Conservation (phyloP, 2,329 filamentous ascomycete genomes). For the Fusarium sp. region DNA sequence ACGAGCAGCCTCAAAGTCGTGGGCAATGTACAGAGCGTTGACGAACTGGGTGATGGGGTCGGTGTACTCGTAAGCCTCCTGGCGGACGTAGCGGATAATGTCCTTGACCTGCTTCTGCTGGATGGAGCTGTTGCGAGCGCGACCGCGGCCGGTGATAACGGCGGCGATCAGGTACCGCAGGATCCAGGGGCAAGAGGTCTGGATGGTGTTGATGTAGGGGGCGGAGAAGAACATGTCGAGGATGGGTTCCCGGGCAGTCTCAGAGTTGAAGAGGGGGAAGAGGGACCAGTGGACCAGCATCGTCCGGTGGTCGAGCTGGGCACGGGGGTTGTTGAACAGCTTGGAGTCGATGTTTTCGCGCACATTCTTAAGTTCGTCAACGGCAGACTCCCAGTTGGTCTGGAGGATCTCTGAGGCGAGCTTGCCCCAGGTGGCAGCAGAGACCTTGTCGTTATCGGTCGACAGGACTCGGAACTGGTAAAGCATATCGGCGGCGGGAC, state of each 20-base stretch:
- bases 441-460: constrained; percentile 98
- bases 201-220: constrained; percentile 99
- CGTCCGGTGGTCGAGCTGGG: constrained; percentile 94
- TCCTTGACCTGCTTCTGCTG: constrained; percentile 99
- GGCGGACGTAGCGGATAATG: constrained; percentile 91
- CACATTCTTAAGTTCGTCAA: constrained; percentile 91
- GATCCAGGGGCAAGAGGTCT: constrained; percentile 97
- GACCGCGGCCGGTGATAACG: constrained; percentile 91
- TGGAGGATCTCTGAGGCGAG: constrained; percentile 95
- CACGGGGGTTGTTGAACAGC: constrained; percentile 95
- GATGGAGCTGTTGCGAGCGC: constrained; percentile 81
- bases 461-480: constrained; percentile 99
- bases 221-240: constrained; percentile 98
- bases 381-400: constrained; percentile 92
- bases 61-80: constrained; percentile 97
- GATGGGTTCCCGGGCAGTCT: constrained; percentile 87
- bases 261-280: constrained; percentile 99
- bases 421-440: constrained; percentile 97
- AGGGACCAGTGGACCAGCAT: constrained; percentile 99
- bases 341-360: constrained; percentile 93
- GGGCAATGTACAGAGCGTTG: constrained; percentile 91
- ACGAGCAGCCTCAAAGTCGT: constrained; percentile 89
- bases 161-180: constrained; percentile 93
- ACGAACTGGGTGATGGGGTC: constrained; percentile 97
- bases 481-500: constrained; percentile 87